Percentiles rank a stretch among this genome's conserved stretches.
Evolutionary conservation across 352 stramenopile species (phyloP).

Genomic region (Elongisporangium prolatum): DNA sequence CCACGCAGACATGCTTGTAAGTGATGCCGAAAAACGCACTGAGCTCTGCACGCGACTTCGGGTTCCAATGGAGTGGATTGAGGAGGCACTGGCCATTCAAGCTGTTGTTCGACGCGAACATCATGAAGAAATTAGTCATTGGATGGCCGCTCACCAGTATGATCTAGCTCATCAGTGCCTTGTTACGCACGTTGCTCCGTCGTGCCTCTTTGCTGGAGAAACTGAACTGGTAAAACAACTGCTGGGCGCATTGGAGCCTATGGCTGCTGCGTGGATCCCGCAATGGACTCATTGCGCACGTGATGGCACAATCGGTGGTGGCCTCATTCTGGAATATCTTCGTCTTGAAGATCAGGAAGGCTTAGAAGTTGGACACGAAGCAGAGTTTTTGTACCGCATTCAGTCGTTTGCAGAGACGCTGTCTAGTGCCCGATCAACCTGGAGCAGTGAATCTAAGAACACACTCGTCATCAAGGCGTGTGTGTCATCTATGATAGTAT

Average conservation of each 20-base stretch:
- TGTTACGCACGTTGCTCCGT: constrained; percentile 48
- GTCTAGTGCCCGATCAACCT: constrained; percentile 23
- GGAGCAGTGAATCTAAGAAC: constrained; percentile 15
- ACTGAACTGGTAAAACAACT: constrained; percentile 50
- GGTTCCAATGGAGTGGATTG: constrained; percentile 62
- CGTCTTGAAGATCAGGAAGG: constrained; percentile 58
- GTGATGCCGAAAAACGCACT: constrained; percentile 30
- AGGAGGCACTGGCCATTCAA: constrained; percentile 58
- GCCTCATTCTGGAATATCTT: constrained; percentile 65
- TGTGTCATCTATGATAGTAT: constrained; percentile 59
- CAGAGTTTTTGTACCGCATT: constrained; percentile 56
- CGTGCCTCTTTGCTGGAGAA: constrained; percentile 59
- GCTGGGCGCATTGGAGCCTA: constrained; percentile 53
- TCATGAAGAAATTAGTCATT: constrained; percentile 69
- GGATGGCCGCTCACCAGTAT: constrained; percentile 54
- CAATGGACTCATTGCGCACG: constrained; percentile 56
- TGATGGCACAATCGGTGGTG: constrained; percentile 46
- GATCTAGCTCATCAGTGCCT: constrained; percentile 63
- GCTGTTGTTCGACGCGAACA: constrained; percentile 38
- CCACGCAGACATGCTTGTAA: constrained; percentile 50
- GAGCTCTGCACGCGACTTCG: constrained; percentile 42
- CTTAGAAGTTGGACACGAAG: constrained; percentile 44
- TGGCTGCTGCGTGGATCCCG: constrained; percentile 34
- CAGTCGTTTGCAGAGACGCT: constrained; percentile 52
- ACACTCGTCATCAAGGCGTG: constrained; percentile 36